Base-by-base conservation (phyloP, 495 filamentous ascomycete genomes). In the Poronia punctata region DNA sequence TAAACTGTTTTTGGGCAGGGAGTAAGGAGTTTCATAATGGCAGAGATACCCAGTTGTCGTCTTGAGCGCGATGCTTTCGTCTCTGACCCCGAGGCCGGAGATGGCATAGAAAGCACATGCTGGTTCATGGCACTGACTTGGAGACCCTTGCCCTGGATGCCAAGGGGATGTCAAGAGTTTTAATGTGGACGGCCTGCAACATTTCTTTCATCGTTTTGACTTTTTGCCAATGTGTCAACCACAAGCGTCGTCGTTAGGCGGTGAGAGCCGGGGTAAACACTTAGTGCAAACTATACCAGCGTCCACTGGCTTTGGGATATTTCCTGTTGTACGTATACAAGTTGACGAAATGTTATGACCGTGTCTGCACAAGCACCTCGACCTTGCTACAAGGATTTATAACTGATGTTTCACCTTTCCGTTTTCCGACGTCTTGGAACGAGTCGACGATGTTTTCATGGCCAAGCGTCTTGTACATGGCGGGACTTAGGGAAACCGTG, bases 341-440 rank as follows among this genome's bases (percentile, higher is more conserved):
- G 3, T 31, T 16, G 14, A 19, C 31, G 10, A 38, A 30, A n/a
- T 17, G 27, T 30, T 33, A 40, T 22, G 22, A 38, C 34, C 25
- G 59, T 48, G 37, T 49, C 47, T 53, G 41, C n/a, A 59, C 29
- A 20, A 28, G 18, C 22, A 59, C 35, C 21, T 53, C 44, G 34
- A 56, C 39, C 17, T 53, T 52, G 20, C 35, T 46, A 5, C 43
- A 35, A 21, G 40, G 32, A 34, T 58, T 60, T 33, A n/a, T n/a
- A n/a, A n/a, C n/a, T n/a, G 54, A 48, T 36, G 44, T 38, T 3
- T 38, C 40, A 11, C 60, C 42, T 23, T 41, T 45, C 10, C 38
- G 31, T 40, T 59, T 68, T 3, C 48, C 54, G 14, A 64, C 33
- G 3, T 26, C 23, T 25, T 60, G 61, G 46, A 67, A 61, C 18